Base-by-base conservation (phyloP, 2,329 filamentous ascomycete genomes). In the Diplodia sapinea region DNA sequence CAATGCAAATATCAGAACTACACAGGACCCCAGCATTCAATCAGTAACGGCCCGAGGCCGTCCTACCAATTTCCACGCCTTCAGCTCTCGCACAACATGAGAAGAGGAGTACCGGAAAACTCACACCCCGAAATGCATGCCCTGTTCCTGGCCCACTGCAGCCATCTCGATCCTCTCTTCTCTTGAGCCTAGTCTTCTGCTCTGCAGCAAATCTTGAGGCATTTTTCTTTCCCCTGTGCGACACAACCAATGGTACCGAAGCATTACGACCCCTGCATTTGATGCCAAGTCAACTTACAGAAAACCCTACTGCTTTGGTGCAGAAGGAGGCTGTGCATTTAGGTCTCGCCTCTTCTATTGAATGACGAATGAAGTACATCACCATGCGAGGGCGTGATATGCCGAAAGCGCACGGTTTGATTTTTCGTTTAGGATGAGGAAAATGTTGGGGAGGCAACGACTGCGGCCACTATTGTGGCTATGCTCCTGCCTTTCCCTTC, bases 321-420 rank as follows among this genome's bases (percentile, higher is more conserved):
- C n/a, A 33, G 43, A 51, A 20, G 54, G 47, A 63, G 59, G 59
- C 59, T 51, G 57, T 63, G 59, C 47, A 62, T 23, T 23, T n/a
- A 17, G 17, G 29, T n/a, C 59, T 4, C 29, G 26, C n/a, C 40
- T 33, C 15, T 50, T 26, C 2, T 36, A 12, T 26, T 26, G 26
- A 33, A 47, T n/a, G 15, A 17, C 6, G 8, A 31, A 31, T 17
- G 36, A 31, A 36, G 36, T 47, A 51, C 43, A 52, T n/a, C 59
- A 63, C 20, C 43, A 62, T 50, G 59, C 59, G 38, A 62, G 47
- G 59, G 43, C n/a, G 43, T 31, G 15, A n/a, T 49, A 36, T n/a
- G 43, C 29, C 29, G 23, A 47, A 51, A 36, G 15, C n/a, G 4
- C 43, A 47, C n/a, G 1, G 17, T 51, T 20, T 33, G 8, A 13